A percentile compares a stretch with the other conserved stretches of the same genome.
These are phyloP conservation scores for Pythium phragmiticola DNA, from an alignment of 352 stramenopile species.

Conservation along the genomic window DNA sequence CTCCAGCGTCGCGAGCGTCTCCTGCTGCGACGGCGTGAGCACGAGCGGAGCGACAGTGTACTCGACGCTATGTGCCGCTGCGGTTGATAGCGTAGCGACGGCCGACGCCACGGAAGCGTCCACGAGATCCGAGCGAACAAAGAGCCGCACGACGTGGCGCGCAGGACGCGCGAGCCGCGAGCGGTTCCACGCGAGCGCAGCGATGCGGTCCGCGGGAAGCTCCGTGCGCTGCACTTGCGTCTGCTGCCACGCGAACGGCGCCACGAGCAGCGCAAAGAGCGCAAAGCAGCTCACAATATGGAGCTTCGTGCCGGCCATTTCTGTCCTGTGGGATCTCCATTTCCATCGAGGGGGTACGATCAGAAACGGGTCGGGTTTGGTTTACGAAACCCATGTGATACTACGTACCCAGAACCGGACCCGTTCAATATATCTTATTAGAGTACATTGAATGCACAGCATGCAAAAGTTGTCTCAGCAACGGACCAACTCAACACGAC, in stretches of 20 bases:
- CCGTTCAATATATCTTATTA: background rate
- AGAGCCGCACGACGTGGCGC: slow-evolving; percentile 19
- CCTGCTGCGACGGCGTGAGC: background rate
- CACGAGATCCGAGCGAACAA: background rate
- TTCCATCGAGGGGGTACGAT: background rate
- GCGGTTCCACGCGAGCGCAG: slow-evolving; percentile 35
- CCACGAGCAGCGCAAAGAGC: slow-evolving; percentile 60
- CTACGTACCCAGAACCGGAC: background rate
- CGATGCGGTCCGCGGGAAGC: slow-evolving; percentile 55
- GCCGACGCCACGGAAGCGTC: background rate
- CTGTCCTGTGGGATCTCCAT: slow-evolving; percentile 7
- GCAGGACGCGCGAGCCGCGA: slow-evolving; percentile 31
- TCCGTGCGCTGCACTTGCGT: slow-evolving; percentile 66
- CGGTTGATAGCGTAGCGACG: background rate
- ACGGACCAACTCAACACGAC: background rate
- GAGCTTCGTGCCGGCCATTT: slow-evolving; percentile 71
- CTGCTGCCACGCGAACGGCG: slow-evolving; percentile 62
- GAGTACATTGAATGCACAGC: background rate
- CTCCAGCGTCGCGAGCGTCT: background rate
- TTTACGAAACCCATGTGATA: background rate
- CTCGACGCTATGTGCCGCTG: background rate
- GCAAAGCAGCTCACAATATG: slow-evolving; percentile 76
- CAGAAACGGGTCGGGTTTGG: background rate
- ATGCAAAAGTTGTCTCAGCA: background rate
- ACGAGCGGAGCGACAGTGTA: background rate